Percentiles rank a stretch among this genome's conserved stretches.
These are phyloP conservation scores for Teunomyces funiuensis DNA, from an alignment of 805 yeast species.

Conservation along the genomic window DNA sequence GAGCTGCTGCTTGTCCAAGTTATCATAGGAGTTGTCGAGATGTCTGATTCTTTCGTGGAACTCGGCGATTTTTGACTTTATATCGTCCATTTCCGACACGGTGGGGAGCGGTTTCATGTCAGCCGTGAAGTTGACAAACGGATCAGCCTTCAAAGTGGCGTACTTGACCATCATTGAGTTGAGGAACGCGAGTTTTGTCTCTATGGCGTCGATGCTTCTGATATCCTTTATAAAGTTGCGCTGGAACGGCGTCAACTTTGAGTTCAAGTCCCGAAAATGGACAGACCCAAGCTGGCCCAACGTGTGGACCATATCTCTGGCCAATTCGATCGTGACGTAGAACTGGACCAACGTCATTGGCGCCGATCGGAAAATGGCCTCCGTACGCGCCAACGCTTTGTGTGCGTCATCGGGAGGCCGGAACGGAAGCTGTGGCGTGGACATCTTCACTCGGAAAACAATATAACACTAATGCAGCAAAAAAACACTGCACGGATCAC, in stretches of 20 bases:
- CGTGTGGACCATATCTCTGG: slow-evolving; percentile 40
- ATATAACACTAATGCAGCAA: too few relatives aligned
- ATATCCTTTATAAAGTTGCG: slow-evolving; percentile 44
- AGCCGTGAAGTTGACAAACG: slow-evolving; percentile 32
- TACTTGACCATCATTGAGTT: slow-evolving; percentile 30
- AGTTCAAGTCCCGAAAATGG: slow-evolving; percentile 51
- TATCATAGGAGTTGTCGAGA: slow-evolving; percentile 33
- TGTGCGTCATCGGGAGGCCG: slow-evolving; percentile 1
- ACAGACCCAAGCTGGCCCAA: slow-evolving; percentile 41
- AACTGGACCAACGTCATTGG: slow-evolving; percentile 51
- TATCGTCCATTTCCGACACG: slow-evolving; percentile 35
- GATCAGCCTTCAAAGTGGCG: slow-evolving; percentile 25
- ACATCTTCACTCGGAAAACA: too few relatives aligned
- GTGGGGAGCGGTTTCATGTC: slow-evolving; percentile 52
- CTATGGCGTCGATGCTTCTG: slow-evolving; percentile 35
- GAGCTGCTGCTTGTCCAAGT: slow-evolving; percentile 24
- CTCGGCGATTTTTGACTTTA: slow-evolving; percentile 23
- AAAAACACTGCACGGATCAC: neutral
- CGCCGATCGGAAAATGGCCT: slow-evolving; percentile 47
- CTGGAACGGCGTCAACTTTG: slow-evolving; percentile 45
- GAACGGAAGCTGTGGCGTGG: slow-evolving; percentile 1
- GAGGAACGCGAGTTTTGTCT: slow-evolving; percentile 28
- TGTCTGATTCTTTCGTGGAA: slow-evolving; percentile 35
- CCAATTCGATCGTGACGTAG: slow-evolving; percentile 47
- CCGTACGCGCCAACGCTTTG: slow-evolving; percentile 13